These are phyloP conservation scores for Xerocomus alliaceus DNA, from an alignment of 1,284 basidiomycete species.

Conservation along the genomic window DNA sequence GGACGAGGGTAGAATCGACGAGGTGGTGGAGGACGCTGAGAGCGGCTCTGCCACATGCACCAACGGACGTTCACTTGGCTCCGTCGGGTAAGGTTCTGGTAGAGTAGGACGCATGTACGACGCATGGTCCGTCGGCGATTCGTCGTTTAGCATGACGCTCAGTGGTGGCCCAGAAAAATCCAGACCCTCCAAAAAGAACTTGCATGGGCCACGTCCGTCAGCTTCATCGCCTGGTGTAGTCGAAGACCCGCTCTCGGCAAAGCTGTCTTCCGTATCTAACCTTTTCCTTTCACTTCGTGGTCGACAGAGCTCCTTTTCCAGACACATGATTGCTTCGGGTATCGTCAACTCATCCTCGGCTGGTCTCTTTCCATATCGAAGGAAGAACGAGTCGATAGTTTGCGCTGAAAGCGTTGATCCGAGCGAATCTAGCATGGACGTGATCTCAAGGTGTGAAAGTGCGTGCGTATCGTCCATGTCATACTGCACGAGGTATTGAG, in stretches of 20 bases:
- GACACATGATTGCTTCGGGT: constrained; percentile 79
- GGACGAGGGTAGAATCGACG: constrained; percentile 20
- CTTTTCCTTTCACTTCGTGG: constrained; percentile 74
- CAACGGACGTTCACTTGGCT: constrained; percentile 54
- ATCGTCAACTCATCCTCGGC: constrained; percentile 78
- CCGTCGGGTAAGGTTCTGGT: constrained; percentile 46
- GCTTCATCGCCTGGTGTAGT: constrained; percentile 52
- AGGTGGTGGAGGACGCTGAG: constrained; percentile 27
- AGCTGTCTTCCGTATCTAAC: constrained; percentile 52
- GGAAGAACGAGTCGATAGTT: constrained; percentile 86
- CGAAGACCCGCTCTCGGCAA: constrained; percentile 40
- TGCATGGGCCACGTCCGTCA: constrained; percentile 24
- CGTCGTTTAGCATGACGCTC: constrained; percentile 36
- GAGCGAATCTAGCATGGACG: constrained; percentile 96
- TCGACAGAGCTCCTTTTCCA: constrained; percentile 81
- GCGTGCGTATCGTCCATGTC: constrained; percentile 86
- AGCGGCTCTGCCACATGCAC: constrained; percentile 39
- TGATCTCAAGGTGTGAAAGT: constrained; percentile 86
- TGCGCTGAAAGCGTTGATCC: constrained; percentile 87
- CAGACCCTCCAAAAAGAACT: constrained; percentile 56
- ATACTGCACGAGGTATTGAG: constrained; percentile 88
- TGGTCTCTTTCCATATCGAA: constrained; percentile 69
- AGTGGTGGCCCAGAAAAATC: constrained; percentile 68
- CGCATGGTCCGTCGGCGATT: constrained; percentile 27
- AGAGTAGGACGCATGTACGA: constrained; percentile 20